Conservation (phyloP, 257 asterid genomes). For the Nicotiana noctiflora region DNA sequence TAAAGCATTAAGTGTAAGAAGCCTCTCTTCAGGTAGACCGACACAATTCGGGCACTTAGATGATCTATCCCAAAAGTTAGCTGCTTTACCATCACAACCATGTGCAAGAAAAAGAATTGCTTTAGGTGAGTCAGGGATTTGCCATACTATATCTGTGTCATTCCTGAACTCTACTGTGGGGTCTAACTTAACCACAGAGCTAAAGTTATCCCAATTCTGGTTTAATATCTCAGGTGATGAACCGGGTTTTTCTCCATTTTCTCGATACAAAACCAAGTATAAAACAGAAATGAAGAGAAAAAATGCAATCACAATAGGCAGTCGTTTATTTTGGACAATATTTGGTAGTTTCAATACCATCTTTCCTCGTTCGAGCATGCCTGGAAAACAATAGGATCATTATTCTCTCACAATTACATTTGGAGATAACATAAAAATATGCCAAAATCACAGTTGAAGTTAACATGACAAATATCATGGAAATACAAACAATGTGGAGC, state of each 20-base stretch:
- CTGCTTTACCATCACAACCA: slow-evolving; percentile 77
- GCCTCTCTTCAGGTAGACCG: slow-evolving; percentile 93
- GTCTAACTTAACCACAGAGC: slow-evolving; percentile 40
- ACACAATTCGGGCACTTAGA: slow-evolving; percentile 56
- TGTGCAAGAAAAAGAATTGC: slow-evolving; percentile 85
- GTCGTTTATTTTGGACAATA: slow-evolving; percentile 20
- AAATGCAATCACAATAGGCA: slow-evolving; percentile 29
- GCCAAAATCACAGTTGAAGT: neutral
- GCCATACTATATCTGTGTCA: slow-evolving; percentile 74
- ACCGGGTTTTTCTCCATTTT: slow-evolving; percentile 23
- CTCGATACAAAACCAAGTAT: slow-evolving; percentile 35
- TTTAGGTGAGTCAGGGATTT: slow-evolving; percentile 70
- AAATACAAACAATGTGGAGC: too few relatives aligned
- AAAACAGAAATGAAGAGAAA: slow-evolving; percentile 32
- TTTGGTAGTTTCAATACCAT: slow-evolving; percentile 36
- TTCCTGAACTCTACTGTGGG: slow-evolving; percentile 55
- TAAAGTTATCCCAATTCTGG: slow-evolving; percentile 50
- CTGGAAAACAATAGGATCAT: slow-evolving; percentile 24
- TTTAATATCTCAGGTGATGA: slow-evolving; percentile 20
- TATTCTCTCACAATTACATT: neutral
- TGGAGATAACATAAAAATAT: neutral
- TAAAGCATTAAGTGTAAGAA: slow-evolving; percentile 68
- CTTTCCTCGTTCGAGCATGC: slow-evolving; percentile 38
- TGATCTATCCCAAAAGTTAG: slow-evolving; percentile 84
- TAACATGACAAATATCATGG: neutral